Evolutionary conservation across 805 yeast genomes (phyloP), one percentile per base, ranked within the genome.

Genomic region (Saturnispora halmiae): DNA sequence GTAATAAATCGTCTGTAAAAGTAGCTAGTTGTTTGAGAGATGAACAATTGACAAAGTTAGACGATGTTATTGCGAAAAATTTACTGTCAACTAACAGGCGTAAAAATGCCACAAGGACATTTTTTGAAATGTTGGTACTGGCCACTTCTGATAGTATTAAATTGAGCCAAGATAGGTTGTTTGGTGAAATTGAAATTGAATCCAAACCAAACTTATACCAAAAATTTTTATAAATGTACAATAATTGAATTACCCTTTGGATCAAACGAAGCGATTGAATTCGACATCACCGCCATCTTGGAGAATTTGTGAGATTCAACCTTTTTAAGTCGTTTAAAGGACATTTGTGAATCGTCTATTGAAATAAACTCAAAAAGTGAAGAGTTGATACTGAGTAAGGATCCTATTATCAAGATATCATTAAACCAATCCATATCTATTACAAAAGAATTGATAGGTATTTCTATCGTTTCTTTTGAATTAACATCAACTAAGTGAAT

Each of bases 81-180:
- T 62, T 69, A 18, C 50, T 68, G 26, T 60, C 72, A 2, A 44
- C 38, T 2, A 63, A 65, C 45, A 65, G 65, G 44, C 70, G 70
- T 52, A 64, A 68, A 48, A 79, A 79, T 50, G 84, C 86, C 16
- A 75, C 85, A 2, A 71, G 75, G 51, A 69, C 83, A 40, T 87
- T 87, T 60, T 87, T 86, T 52, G 94, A 87, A 56, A 58, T 87
- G 55, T 66, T 87, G 50, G 90, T 86, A 3, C 66, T 87, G 43
- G 94, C 94, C 2, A 79, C 92, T 5, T 68, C 76, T 34, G 87
- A 81, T 50, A 79, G 90, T 40, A 63, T 87, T 34, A 63, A 65
- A 13, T 58, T 86, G 31, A 60, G 73, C 28, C 95, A 85, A 61
- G 66, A 68, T 6, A 64, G 63, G 30, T 51, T 80, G 16, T 84